Evolutionary conservation across 116 monocot genomes (phyloP).

Genomic region (Iris pallida): DNA sequence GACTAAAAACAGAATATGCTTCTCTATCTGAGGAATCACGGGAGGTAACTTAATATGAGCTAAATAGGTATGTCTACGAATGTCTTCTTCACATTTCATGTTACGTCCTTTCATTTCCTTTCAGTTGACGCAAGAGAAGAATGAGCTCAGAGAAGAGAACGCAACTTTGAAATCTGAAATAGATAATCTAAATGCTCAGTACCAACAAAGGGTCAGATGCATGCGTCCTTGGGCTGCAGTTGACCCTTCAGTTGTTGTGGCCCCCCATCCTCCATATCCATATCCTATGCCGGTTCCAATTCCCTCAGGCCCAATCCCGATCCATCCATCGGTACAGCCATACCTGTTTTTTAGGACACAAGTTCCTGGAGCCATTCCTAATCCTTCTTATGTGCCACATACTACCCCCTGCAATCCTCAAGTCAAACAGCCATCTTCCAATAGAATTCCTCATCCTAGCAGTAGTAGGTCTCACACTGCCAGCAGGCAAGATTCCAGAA

Average conservation of each 20-base stretch:
- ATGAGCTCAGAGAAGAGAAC: conserved; percentile 97
- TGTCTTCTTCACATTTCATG: too few species aligned
- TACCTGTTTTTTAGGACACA: conserved; percentile 68
- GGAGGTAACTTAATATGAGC: too few species aligned
- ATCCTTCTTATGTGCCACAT: conserved; percentile 42
- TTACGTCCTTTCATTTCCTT: conserved; percentile 10
- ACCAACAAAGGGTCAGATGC: conserved; percentile 69
- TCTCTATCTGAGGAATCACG: conserved; percentile 80
- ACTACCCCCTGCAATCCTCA: conserved; percentile 34
- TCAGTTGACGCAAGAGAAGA: conserved; percentile 94
- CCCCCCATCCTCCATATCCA: conserved; percentile 59
- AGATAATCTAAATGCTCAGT: conserved; percentile 63
- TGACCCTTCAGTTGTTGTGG: conserved; percentile 65
- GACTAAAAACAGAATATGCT: conserved; percentile 79
- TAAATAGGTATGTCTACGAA: too few species aligned
- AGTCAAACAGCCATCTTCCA: conserved; percentile 31
- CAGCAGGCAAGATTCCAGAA: conserved; percentile 29
- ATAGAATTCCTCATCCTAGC: conserved; percentile 17
- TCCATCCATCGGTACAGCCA: conserved; percentile 60
- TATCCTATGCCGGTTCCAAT: conserved; percentile 43
- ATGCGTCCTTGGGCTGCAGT: conserved; percentile 77
- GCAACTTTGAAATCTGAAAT: conserved; percentile 65
- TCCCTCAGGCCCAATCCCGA: conserved; percentile 57
- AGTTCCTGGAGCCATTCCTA: conserved; percentile 35
- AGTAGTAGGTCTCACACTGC: conserved; percentile 29